phyloP scores from a whole-genome alignment of 2,329 filamentous ascomycete species.

The Anthostomella pinea region DNA sequence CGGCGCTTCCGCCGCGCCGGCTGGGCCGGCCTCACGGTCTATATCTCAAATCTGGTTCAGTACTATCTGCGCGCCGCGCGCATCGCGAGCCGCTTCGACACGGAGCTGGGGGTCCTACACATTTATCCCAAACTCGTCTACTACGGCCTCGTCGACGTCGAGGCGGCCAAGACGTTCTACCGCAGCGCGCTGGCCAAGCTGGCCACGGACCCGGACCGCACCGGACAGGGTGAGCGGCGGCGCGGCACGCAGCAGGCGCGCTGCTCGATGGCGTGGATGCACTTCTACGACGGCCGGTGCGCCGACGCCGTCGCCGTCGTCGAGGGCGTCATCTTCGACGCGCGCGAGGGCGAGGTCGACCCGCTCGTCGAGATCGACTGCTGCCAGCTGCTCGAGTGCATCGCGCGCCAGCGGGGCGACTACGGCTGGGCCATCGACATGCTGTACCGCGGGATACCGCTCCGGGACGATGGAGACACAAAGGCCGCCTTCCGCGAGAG shows the following conservation, averaged over 20 bases:
- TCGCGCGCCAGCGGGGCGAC: constrained; percentile 1
- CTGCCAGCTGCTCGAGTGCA: neutral
- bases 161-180: neutral
- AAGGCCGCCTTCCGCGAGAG: too few relatives aligned
- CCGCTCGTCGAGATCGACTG: neutral
- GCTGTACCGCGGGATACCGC: constrained; percentile 6
- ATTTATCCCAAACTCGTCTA: constrained; percentile 17
- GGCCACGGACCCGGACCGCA: neutral
- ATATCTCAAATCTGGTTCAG: constrained; percentile 9
- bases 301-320: neutral
- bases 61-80: constrained; percentile 8
- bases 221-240: too few relatives aligned
- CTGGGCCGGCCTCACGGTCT: constrained; percentile 4
- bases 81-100: constrained; percentile 9
- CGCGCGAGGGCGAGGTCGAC: neutral
- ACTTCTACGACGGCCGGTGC: too few relatives aligned
- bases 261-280: too few relatives aligned
- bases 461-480: too few relatives aligned
- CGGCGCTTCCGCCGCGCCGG: constrained; percentile 1
- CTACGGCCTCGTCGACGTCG: constrained; percentile 14
- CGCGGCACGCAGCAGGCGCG: too few relatives aligned
- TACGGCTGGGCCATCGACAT: constrained; percentile 12
- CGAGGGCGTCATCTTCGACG: neutral
- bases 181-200: neutral
- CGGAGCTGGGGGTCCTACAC: neutral